Evolutionary conservation across 768 basidiomycete species (phyloP).

Genomic region (Gymnopilus junonius): DNA sequence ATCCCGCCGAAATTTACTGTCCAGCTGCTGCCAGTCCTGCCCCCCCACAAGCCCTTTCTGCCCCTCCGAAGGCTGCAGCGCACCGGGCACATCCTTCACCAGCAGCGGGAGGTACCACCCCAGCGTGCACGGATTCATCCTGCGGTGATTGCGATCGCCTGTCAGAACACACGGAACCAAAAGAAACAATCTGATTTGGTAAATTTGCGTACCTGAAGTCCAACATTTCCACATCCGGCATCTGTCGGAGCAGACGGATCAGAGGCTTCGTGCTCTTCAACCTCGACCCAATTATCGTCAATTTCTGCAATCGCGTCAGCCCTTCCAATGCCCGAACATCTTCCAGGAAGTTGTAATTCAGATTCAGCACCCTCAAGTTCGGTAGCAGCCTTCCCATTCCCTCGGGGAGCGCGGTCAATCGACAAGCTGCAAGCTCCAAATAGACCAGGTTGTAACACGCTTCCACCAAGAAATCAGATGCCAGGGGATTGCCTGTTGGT

Average conservation of each 20-base stretch:
- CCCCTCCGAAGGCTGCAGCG: conserved; percentile 63
- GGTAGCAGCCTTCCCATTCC: conserved; percentile 70
- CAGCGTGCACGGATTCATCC: conserved; percentile 96
- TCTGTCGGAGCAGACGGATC: conserved; percentile 69
- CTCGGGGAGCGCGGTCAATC: conserved; percentile 74
- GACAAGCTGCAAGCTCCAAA: conserved; percentile 89
- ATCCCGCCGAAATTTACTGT: conserved; percentile 85
- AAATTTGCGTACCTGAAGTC: conserved; percentile 71
- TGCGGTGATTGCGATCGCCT: conserved; percentile 24
- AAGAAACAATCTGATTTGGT: conserved; percentile 1
- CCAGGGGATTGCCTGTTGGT: conserved; percentile 71
- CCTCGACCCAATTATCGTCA: conserved; percentile 87
- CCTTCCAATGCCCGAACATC: conserved; percentile 70
- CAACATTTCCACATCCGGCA: conserved; percentile 84
- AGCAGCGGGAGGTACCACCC: conserved; percentile 94
- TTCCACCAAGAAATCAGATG: conserved; percentile 62
- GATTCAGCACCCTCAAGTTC: conserved; percentile 88
- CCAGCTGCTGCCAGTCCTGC: conserved; percentile 73
- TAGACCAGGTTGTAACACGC: conserved; percentile 91
- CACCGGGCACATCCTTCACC: conserved; percentile 68
- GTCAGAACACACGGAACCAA: conserved; percentile 15
- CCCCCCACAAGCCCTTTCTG: conserved; percentile 27
- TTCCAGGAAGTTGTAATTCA: conserved; percentile 97
- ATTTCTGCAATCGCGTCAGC: conserved; percentile 75
- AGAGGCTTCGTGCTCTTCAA: conserved; percentile 76